Percentiles rank a stretch among this genome's conserved stretches.
phyloP scores from a whole-genome alignment of 2,329 filamentous ascomycete genomes.

The Cladosporium sp. region DNA sequence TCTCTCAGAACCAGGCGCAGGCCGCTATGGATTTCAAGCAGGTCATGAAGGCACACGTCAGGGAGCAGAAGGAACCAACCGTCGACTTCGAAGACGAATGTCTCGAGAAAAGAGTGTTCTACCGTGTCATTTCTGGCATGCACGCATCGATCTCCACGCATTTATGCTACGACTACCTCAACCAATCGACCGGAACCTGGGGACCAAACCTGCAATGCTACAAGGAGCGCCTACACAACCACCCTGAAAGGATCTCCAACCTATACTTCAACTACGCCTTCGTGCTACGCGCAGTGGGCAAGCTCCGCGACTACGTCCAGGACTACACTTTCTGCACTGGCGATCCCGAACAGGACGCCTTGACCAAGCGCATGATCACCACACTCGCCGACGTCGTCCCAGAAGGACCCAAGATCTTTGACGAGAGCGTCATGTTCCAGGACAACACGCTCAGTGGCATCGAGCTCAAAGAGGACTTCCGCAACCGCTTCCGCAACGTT shows the following conservation, averaged over 20 bases:
- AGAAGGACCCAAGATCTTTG: constrained; percentile 75
- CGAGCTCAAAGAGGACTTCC: constrained; percentile 93
- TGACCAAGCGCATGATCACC: constrained; percentile 81
- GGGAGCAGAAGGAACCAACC: constrained; percentile 57
- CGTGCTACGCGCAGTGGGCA: constrained; percentile 86
- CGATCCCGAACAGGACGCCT: constrained; percentile 74
- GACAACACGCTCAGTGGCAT: constrained; percentile 57
- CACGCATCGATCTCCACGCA: constrained; percentile 97
- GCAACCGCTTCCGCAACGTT: constrained; percentile 94
- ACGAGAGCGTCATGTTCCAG: constrained; percentile 91
- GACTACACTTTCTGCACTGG: constrained; percentile 91
- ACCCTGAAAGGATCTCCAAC: constrained; percentile 92
- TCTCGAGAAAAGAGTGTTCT: constrained; percentile 97
- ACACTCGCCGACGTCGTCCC: constrained; percentile 71
- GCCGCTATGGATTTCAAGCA: constrained; percentile 64
- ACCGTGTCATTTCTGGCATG: constrained; percentile 94
- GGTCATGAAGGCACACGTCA: constrained; percentile 62
- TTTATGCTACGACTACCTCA: constrained; percentile 92
- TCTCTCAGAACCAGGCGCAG: constrained; percentile 50
- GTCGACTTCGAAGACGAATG: constrained; percentile 88
- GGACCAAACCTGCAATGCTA: constrained; percentile 89
- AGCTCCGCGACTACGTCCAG: constrained; percentile 79
- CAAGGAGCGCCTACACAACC: constrained; percentile 76
- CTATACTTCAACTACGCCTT: constrained; percentile 99
- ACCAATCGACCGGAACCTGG: constrained; percentile 93